Base-by-base conservation (phyloP, 2,329 filamentous ascomycete species). In the Ophiosphaerella korrae region DNA sequence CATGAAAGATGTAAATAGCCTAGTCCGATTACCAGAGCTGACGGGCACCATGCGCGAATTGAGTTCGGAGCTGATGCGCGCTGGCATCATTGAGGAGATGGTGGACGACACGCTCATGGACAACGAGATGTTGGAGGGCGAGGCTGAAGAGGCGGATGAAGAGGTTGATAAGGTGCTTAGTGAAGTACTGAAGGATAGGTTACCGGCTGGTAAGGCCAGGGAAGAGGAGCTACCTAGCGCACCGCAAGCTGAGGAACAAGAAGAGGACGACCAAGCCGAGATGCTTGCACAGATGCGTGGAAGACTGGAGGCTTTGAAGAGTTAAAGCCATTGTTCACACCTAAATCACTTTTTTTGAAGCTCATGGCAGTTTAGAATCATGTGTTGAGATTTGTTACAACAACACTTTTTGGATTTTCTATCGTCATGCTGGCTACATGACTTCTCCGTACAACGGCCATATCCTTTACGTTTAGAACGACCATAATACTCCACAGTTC, bases 1-100 rank as follows among this genome's bases (percentile, higher is more conserved):
- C 63, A 97, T 99, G 94, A 93, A 92, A 76, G 92, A 97, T 72
- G 91, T 99, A 52, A 97, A 97, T 74, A 84, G 82, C 13, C 80
- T 97, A 23, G 86, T 97, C 42, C 82, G 88, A 24, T 76, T 99
- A 63, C 94, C 94, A 9, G 89, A 96, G 77, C 80, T 97, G 55
- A 90, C 88, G 16, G 86, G 84, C 12, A 97, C 92, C 7, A 97
- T 97, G 93, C 82, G 86, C 57, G 90, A 96, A 73, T 79, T 97
- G 42, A 88, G 87, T 65, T 82, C 88, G 50, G 94, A 97, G 80
- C 77, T 97, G 61, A 89, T 96, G 74, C 95, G 92, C 78, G 93
- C 94, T 2, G 94, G 93, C 13, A 93, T 99, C 44, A 96, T 97
- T 53, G 93, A 97, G 80, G 94, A 99, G 78, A 97, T 97, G 89